Evolutionary conservation across 2,329 filamentous ascomycete species (phyloP), one percentile per base, ranked within the genome.

Genomic region (Aschersonia sp.): DNA sequence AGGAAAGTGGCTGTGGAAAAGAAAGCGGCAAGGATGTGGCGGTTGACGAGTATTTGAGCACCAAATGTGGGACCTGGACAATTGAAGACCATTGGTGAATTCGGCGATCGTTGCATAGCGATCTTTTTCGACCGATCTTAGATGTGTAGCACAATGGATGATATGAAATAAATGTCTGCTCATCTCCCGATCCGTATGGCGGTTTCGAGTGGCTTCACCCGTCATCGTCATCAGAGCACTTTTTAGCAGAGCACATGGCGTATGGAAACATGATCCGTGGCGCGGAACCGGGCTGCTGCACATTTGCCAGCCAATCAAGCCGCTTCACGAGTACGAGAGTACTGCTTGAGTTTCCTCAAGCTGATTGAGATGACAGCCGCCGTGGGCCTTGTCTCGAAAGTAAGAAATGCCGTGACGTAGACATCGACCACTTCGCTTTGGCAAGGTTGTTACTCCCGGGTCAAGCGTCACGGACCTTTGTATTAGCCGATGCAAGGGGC

Each of bases 1-100:
- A 73, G 51, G 64, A 70, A 46, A 70, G 66, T 12, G 70, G 70
- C 0, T 65, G 62, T 9, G 70, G 70, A 5, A 72, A 71, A 51
- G 69, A 73, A 51, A 67, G 65, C 1, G 69, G 70, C 41, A 72
- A 71, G 51, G 69, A 72, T 31, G 63, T 71, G 28, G 70, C 69
- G 0, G 61, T 73, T 20, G 63, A 70, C 32, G 70, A 72, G 54
- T 73, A 67, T 44, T 56, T 72, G 44, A 59, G 70, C 38, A 67
- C 67, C 2, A 73, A 72, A 58, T 68, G 62, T 5, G 69, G 67
- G 3, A 72, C 69, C 0, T 54, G 72, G 53, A 66, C 68, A 0
- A 45, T 72, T 3, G 67, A 57, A 47, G 48, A 51, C 30, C 51
- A 51, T 42, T 53, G 46, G 46, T 50, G 40, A 48, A 29, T 6